Evolutionary conservation across 805 yeast species (phyloP).

Genomic region (Candida endomychidarum): DNA sequence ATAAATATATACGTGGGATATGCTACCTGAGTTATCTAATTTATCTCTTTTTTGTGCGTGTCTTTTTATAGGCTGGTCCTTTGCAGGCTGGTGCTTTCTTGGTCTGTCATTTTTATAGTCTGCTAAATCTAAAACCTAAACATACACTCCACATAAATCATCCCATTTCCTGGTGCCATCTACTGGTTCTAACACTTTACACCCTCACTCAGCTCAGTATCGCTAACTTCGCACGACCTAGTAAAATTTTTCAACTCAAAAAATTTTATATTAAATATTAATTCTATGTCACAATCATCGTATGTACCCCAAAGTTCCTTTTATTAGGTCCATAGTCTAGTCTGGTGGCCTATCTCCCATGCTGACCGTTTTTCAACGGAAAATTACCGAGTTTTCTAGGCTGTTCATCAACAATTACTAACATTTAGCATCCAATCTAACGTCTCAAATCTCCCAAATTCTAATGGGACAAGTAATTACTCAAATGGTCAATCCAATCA

Average conservation of each 20-base stretch:
- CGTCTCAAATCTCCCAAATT: background rate
- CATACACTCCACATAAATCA: too few species aligned
- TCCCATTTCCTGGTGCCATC: background rate
- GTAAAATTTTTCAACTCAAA: slow-evolving; percentile 9
- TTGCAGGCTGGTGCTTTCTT: too few species aligned
- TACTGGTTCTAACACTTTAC: background rate
- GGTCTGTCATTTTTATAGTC: too few species aligned
- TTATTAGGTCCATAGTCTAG: too few species aligned
- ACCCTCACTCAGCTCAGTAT: background rate
- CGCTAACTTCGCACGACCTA: slow-evolving; percentile 9
- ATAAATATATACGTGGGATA: too few species aligned
- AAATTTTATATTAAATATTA: background rate
- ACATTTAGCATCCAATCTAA: slow-evolving; percentile 5
- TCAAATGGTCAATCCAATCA: slow-evolving; percentile 2
- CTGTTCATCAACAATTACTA: too few species aligned
- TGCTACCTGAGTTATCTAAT: too few species aligned
- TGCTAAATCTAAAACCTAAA: too few species aligned
- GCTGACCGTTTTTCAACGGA: background rate
- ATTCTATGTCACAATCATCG: slow-evolving; percentile 10
- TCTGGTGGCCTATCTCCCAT: background rate
- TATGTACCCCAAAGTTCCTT: slow-evolving; percentile 5
- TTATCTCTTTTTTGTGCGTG: too few species aligned
- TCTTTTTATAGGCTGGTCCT: too few species aligned
- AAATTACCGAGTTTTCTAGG: too few species aligned
- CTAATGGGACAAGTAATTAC: background rate